phyloP scores from a whole-genome alignment of 371 early-diverging fungal species.

The Rhizopus sp. region DNA sequence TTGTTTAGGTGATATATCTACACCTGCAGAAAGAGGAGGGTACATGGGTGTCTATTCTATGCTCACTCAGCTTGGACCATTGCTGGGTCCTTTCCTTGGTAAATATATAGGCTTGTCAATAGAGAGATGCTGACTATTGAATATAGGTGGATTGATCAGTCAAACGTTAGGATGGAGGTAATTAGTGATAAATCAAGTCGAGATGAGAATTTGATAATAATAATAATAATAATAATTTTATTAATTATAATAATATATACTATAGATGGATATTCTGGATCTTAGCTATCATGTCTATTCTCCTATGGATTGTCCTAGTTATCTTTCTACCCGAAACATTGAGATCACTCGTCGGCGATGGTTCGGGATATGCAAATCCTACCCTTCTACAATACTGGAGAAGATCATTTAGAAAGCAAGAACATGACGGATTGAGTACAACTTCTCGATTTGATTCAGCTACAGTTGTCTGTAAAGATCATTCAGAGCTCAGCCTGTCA shows the following conservation, averaged over 20 bases:
- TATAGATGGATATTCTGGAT: conserved; percentile 61
- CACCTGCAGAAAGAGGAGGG: conserved; percentile 62
- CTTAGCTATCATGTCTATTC: conserved; percentile 48
- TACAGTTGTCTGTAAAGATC: too few relatives aligned
- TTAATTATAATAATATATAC: background rate
- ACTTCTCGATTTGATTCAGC: background rate
- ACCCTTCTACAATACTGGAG: conserved; percentile 25
- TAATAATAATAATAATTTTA: too few relatives aligned
- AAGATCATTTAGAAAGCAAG: background rate
- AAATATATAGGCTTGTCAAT: background rate
- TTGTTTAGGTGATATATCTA: conserved; percentile 52
- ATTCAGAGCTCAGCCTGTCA: too few relatives aligned
- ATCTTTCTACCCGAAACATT: conserved; percentile 68
- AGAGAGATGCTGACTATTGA: background rate
- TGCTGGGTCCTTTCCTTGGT: conserved; percentile 51
- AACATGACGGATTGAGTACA: too few relatives aligned
- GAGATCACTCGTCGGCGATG: conserved; percentile 39
- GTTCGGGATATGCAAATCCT: conserved; percentile 30
- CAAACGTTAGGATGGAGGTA: conserved; percentile 38
- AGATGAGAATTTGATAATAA: background rate
- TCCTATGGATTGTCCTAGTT: conserved; percentile 46
- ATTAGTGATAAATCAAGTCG: background rate
- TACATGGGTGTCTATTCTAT: conserved; percentile 60
- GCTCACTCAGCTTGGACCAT: conserved; percentile 34
- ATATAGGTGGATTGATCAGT: conserved; percentile 33